Base-by-base conservation (phyloP, 371 early-diverging fungal species). In the Haplosporangium sp. region DNA sequence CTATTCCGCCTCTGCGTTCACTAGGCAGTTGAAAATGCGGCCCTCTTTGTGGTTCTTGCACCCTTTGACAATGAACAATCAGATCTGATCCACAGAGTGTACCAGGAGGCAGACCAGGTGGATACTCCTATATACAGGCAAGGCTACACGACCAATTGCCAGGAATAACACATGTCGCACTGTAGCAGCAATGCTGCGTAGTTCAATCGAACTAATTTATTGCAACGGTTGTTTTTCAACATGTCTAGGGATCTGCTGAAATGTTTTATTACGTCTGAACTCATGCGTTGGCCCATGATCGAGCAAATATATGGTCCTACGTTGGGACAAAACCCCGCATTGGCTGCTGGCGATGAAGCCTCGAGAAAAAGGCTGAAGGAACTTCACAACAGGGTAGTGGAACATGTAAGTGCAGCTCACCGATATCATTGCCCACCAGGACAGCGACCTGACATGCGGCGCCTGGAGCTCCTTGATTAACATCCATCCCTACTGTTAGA, bases 1-100 rank as follows among this genome's bases (percentile, higher is more conserved):
- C 23, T 0, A 54, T 37, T 47, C 20, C 7, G 0, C 11, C 54
- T 41, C 13, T 46, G 46, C n/a, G 16, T 42, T 21, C 40, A 74
- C 20, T 65, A 86, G 86, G 88, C 89, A 42, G 86, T 97, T 38
- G 86, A 91, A 75, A 92, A 92, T 58, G 90, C 93, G 37, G 90
- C 96, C 12, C 80, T 96, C 42, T 99, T 93, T 75, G 85, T 95
- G 67, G 85, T 94, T 29, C 87, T 99, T 21, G 82, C 99, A n/a
- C 96, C 97, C 1, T 97, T 89, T 77, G 95, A 95, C 83, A 96
- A 98, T 79, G 98, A 98, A 83, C 98, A 99, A 83, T 90, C 92
- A 0, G 98, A 99, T 73, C 77, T 97, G 67, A 87, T 97, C 48
- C 93, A 96, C 70, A 87, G 96, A 43, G 89, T 95, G 37, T 87